These are phyloP conservation scores for Agrocybe praecox DNA, from an alignment of 768 basidiomycete genomes.

Conservation along the genomic window DNA sequence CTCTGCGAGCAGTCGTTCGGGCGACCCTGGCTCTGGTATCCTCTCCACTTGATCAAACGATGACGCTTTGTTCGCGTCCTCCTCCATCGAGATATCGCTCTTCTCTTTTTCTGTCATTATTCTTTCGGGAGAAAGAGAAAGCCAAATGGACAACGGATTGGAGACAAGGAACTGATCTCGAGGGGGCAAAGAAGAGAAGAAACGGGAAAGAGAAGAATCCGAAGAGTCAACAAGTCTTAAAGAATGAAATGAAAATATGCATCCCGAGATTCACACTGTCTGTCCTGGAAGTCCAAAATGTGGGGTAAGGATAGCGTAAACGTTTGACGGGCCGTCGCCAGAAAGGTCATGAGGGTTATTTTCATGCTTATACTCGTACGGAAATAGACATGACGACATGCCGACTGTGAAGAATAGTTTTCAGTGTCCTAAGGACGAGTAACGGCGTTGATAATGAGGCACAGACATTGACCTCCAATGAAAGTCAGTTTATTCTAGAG, in stretches of 20 bases:
- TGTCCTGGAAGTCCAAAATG: background rate
- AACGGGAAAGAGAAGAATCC: conserved; percentile 17
- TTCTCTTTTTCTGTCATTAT: conserved; percentile 20
- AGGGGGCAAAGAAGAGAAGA: conserved; percentile 3
- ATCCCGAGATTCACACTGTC: background rate
- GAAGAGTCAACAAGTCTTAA: conserved; percentile 13
- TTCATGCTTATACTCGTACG: background rate
- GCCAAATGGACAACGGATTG: background rate
- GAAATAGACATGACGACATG: conserved; percentile 42
- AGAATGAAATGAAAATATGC: background rate
- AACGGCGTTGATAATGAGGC: conserved; percentile 49
- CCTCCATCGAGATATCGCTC: background rate
- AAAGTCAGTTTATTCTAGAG: conserved; percentile 3
- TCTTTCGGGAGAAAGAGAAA: background rate
- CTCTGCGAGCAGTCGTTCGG: conserved; percentile 38
- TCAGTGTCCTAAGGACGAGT: conserved; percentile 46
- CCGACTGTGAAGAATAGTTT: conserved; percentile 58
- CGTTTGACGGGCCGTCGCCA: background rate
- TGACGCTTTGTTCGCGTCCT: background rate
- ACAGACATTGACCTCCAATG: background rate
- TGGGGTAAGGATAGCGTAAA: background rate
- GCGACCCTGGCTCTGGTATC: conserved; percentile 19
- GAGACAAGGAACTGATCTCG: conserved; percentile 4
- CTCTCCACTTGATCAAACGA: conserved; percentile 4
- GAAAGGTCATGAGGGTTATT: background rate